These are phyloP conservation scores for Gymnopilus dilepis DNA, from an alignment of 768 basidiomycete genomes.

Conservation along the genomic window DNA sequence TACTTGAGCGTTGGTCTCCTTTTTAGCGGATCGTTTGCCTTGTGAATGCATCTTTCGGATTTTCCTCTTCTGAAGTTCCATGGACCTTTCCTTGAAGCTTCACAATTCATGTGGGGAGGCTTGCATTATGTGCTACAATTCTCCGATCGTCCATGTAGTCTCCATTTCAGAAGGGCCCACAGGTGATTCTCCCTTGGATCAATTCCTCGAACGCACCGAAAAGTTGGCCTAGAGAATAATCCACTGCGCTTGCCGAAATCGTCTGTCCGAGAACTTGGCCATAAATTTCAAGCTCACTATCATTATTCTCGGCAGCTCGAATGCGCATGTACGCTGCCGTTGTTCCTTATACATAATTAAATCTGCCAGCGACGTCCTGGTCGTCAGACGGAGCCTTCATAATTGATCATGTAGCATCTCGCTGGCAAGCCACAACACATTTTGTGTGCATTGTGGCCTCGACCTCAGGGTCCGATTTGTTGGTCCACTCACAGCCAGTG, in stretches of 20 bases:
- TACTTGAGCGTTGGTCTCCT: too few relatives aligned
- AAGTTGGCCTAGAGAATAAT: too few relatives aligned
- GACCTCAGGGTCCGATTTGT: neutral
- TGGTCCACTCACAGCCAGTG: neutral
- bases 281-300: too few relatives aligned
- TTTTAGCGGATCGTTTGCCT: too few relatives aligned
- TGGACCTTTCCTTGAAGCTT: neutral
- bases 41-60: too few relatives aligned
- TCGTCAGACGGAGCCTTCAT: neutral
- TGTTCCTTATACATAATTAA: neutral
- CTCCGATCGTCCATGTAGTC: neutral
- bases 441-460: neutral
- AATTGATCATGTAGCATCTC: neutral
- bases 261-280: too few relatives aligned
- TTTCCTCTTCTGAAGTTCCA: neutral
- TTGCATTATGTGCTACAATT: neutral
- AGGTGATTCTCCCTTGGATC: neutral
- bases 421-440: too few relatives aligned
- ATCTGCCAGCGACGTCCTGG: neutral
- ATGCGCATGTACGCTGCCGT: too few relatives aligned
- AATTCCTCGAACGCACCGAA: too few relatives aligned
- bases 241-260: too few relatives aligned
- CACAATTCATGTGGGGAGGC: neutral
- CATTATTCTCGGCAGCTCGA: too few relatives aligned
- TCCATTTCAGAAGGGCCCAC: too few relatives aligned